Evolutionary conservation across 2,329 filamentous ascomycete species (phyloP).

Genomic region (Aspergillus udagawae): DNA sequence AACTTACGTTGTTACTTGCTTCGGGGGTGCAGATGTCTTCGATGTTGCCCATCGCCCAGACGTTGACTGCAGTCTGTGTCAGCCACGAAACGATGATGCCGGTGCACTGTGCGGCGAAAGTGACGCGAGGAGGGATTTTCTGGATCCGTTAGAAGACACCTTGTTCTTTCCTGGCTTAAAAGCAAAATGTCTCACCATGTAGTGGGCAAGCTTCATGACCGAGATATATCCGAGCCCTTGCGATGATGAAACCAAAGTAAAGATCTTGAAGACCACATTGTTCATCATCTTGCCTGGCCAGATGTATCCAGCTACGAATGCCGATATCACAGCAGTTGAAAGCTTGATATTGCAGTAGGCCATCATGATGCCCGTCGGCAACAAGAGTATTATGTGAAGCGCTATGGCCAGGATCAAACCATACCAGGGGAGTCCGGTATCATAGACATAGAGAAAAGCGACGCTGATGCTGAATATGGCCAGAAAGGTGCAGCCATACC

Average conservation of each 20-base stretch:
- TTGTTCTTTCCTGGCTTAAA: not conserved
- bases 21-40: conserved; percentile 49
- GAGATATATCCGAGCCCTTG: conserved; percentile 23
- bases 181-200: conserved; percentile 12
- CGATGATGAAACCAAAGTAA: conserved; percentile 23
- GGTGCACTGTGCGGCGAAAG: conserved; percentile 47
- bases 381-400: conserved; percentile 10
- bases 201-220: conserved; percentile 27
- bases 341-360: conserved; percentile 16
- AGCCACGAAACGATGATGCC: conserved; percentile 45
- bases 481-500: conserved; percentile 46
- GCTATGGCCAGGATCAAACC: conserved; percentile 13
- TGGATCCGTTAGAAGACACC: conserved; percentile 20
- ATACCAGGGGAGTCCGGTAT: conserved; percentile 39
- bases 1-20: conserved; percentile 38
- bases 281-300: conserved; percentile 30
- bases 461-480: conserved; percentile 47
- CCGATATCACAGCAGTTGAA: conserved; percentile 10
- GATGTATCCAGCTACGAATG: conserved; percentile 25
- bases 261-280: conserved; percentile 22
- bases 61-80: conserved; percentile 43
- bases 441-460: conserved; percentile 24
- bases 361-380: conserved; percentile 18
- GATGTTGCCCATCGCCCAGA: conserved; percentile 44
- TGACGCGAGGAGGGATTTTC: conserved; percentile 40